Evolutionary conservation across 768 basidiomycete genomes (phyloP).

Genomic region (Mycena vitilis): DNA sequence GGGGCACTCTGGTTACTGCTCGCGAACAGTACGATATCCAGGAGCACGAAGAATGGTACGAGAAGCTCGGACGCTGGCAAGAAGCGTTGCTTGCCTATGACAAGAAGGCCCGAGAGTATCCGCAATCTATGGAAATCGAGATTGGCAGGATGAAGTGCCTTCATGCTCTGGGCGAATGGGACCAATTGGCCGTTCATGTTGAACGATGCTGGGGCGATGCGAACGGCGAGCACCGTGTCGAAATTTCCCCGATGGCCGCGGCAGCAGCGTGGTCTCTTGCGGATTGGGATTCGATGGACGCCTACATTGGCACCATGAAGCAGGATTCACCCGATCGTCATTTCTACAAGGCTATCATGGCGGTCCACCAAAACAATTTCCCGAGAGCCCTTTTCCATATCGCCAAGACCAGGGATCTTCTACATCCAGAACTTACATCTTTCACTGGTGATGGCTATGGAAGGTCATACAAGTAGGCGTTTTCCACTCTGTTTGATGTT

Average conservation of each 20-base stretch:
- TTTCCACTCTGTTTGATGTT: not conserved
- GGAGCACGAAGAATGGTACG: conserved; percentile 98
- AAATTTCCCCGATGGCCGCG: conserved; percentile 96
- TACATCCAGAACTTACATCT: conserved; percentile 91
- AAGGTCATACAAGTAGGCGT: conserved; percentile 90
- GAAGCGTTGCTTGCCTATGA: conserved; percentile 91
- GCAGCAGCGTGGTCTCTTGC: conserved; percentile 97
- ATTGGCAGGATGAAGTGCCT: conserved; percentile 95
- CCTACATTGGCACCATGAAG: conserved; percentile 95
- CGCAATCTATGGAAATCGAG: conserved; percentile 78
- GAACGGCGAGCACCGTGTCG: conserved; percentile 83
- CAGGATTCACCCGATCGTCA: conserved; percentile 92
- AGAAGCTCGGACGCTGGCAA: conserved; percentile 95
- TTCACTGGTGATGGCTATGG: conserved; percentile 97
- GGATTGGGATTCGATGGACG: conserved; percentile 99
- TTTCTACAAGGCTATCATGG: conserved; percentile 96
- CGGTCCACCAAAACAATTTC: conserved; percentile 97
- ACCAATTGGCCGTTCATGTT: conserved; percentile 85
- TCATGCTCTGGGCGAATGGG: conserved; percentile 99
- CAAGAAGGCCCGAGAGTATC: conserved; percentile 79
- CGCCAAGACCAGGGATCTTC: conserved; percentile 89
- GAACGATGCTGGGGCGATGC: conserved; percentile 90
- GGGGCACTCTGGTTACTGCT: conserved; percentile 94
- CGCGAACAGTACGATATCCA: conserved; percentile 90
- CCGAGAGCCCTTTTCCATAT: conserved; percentile 91